Evolutionary conservation across 768 basidiomycete species (phyloP).

Genomic region (Gyrodon lividus): DNA sequence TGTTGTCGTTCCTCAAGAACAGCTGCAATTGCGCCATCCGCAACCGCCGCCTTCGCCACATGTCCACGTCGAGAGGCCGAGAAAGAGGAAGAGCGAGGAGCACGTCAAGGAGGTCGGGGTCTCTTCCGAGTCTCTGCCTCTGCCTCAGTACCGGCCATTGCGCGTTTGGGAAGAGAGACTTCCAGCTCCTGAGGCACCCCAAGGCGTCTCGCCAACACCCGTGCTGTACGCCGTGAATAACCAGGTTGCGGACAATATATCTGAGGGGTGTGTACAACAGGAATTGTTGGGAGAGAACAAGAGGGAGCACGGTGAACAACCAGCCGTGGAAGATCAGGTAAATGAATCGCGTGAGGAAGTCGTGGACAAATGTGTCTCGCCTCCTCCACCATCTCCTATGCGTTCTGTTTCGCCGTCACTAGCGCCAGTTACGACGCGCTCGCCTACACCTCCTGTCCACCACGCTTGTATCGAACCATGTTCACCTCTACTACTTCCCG

Average conservation of each 20-base stretch:
- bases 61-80: not conserved
- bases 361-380: conserved; percentile 10
- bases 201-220: conserved; percentile 13
- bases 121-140: not conserved
- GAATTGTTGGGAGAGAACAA: not conserved
- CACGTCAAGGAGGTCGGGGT: not conserved
- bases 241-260: not conserved
- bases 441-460: not conserved
- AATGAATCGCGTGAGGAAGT: not conserved
- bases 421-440: conserved; percentile 1
- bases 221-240: not conserved
- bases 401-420: conserved; percentile 6
- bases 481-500: not conserved
- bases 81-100: not conserved
- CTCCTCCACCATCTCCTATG: not conserved
- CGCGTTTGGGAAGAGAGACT: conserved; percentile 29
- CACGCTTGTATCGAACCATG: not conserved
- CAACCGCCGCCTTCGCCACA: not conserved
- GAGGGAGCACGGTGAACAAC: not conserved
- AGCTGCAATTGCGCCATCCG: conserved; percentile 6
- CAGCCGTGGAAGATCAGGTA: not conserved
- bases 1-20: not conserved
- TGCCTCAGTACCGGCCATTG: conserved; percentile 20
- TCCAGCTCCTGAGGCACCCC: conserved; percentile 7
- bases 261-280: not conserved